Evolutionary conservation across 306 rosid genomes (phyloP), one percentile per base, ranked within the genome.

Genomic region (Pterocarpus santalinus): DNA sequence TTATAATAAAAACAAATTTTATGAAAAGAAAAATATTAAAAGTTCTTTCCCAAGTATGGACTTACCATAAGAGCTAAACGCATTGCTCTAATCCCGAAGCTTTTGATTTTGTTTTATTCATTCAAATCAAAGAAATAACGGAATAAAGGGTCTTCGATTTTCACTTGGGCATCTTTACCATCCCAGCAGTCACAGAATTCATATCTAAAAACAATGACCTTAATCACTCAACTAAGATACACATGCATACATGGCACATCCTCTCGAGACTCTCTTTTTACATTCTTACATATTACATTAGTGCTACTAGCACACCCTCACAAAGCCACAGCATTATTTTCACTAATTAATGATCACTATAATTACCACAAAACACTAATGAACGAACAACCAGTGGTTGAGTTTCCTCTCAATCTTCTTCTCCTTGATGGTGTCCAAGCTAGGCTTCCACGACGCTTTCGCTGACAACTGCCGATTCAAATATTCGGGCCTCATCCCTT

Each of bases 371-470:
- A 66, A 28, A 56, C 72, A 53, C 51, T 56, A 75, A 76, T 80
- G 85, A 80, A 22, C 38, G 69, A 91, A 87, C 82, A 88, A 69
- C 97, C 97, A 88, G 70, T 82, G 91, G 51, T 80, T n/a, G 47
- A 56, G 16, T 77, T 87, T 89, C 78, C 39, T 86, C 43, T 89
- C 91, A 52, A 82, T 65, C 72, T 85, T 89, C 88, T 85, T 90
- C 91, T 95, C 99, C 80, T 77, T 88, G 7, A 95, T 95, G 7
- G 99, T 86, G 46, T 91, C 98, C 91, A 95, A 88, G 43, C 86
- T 89, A 28, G 99, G 99, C 78, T 90, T 95, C 99, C 99, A 95
- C 22, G 98, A 93, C 14, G 81, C 91, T 52, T 86, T 90, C 33
- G 99, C 93, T 0, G 99, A 93, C 2, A 91, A 57, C 69, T 93